Evolutionary conservation across 228 moss, liverwort and hornwort species (phyloP).

Genomic region (Sphagnum fallax): DNA sequence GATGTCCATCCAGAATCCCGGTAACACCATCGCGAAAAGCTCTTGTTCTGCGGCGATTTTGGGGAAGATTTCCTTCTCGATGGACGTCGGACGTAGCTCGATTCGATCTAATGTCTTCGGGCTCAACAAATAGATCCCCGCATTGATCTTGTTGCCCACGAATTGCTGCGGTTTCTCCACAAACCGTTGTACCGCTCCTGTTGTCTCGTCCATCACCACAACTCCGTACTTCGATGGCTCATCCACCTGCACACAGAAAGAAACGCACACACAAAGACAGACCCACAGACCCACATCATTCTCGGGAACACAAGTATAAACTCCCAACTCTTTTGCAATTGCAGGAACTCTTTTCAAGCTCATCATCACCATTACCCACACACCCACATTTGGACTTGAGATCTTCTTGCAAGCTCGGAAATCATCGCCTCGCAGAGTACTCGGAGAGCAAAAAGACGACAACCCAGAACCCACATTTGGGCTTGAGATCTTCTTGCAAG

Average conservation of each 20-base stretch:
- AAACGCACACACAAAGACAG: not conserved
- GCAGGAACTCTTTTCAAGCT: too few species aligned
- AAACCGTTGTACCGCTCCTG: slow-evolving; percentile 47
- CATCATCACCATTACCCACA: too few species aligned
- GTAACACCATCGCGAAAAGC: slow-evolving; percentile 51
- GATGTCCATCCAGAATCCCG: slow-evolving; percentile 70
- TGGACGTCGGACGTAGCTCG: slow-evolving; percentile 51
- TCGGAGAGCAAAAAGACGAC: too few species aligned
- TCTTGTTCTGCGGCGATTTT: slow-evolving; percentile 50
- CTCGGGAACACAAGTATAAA: too few species aligned
- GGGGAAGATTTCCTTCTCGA: slow-evolving; percentile 60
- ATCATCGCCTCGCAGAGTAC: too few species aligned
- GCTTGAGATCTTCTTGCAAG: too few species aligned
- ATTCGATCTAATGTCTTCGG: slow-evolving; percentile 41
- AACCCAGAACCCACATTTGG: too few species aligned
- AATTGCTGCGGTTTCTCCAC: slow-evolving; percentile 52
- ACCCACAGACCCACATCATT: too few species aligned
- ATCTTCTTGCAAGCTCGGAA: too few species aligned
- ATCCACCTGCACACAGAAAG: slow-evolving; percentile 32
- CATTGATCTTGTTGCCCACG: slow-evolving; percentile 66
- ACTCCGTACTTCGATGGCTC: slow-evolving; percentile 67
- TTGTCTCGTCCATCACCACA: slow-evolving; percentile 45
- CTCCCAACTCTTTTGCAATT: too few species aligned
- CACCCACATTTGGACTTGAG: too few species aligned
- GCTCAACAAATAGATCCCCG: slow-evolving; percentile 50